Evolutionary conservation across 331 rosid genomes (phyloP), one percentile per base, ranked within the genome.

Genomic region (Rosa hybrid): DNA sequence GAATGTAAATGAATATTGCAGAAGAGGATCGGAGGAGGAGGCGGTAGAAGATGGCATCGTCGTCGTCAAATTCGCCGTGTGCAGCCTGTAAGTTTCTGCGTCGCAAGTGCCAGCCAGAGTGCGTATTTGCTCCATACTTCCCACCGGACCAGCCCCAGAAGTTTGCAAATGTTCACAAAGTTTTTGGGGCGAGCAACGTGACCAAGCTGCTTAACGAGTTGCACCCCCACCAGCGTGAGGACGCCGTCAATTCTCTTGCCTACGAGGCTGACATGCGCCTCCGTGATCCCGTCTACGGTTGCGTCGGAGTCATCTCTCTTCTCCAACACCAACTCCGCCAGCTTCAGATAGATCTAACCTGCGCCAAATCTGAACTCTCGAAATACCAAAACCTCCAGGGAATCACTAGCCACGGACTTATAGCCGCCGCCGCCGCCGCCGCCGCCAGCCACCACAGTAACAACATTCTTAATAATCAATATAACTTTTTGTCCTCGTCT

Each of bases 141-240:
- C 98, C 99, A 30, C 99, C 98, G 1, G 99, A 95, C 81, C 99
- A 95, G 77, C 99, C 99, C 0, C 97, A 92, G 62, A 95, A 95
- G 74, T 95, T 95, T 50, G 97, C 96, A 0, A 93, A 95, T 41
- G 99, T 95, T 42, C 98, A 92, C 79, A 92, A 91, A 80, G 95
- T 92, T 23, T 95, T 95, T 42, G 98, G 98, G 1, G 98, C 99
- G 1, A 95, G 99, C 79, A 95, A 95, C 69, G 98, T 95, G 16
- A 91, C 97, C 0, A 95, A 95, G 78, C 92, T 95, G 10, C 94
- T 95, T 67, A 95, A 95, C 44, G 98, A 95, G 76, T 81, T 95
- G 78, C 98, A 88, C 86, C 99, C 98, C 21, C 94, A 93, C 80
- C 98, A 95, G 86, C 87, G 97, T 1, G 98, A 95, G 83, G 98